Percentiles rank a stretch among this genome's conserved stretches.
phyloP scores from a whole-genome alignment of 2,329 filamentous ascomycete species.

The Colletotrichum endophyticum region DNA sequence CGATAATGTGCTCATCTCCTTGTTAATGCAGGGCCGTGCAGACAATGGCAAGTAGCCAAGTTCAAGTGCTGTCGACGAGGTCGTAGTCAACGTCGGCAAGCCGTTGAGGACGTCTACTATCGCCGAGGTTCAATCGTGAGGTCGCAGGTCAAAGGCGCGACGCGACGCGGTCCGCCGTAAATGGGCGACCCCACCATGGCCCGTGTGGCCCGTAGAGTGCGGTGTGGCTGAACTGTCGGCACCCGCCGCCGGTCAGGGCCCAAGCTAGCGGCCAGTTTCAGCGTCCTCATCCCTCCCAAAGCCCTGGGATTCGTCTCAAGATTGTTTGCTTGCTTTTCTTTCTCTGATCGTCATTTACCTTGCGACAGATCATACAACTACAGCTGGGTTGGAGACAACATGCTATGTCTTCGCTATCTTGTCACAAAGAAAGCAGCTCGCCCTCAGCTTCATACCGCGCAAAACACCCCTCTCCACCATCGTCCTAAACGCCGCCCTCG shows the following conservation, averaged over 20 bases:
- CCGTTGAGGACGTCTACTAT: not conserved
- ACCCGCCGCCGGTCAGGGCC: not conserved
- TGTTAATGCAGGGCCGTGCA: not conserved
- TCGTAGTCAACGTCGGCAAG: not conserved
- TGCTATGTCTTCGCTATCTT: not conserved
- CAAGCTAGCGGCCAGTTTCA: not conserved
- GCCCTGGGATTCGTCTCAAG: not conserved
- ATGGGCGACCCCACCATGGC: not conserved
- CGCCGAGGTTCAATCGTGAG: constrained; percentile 2
- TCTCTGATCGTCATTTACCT: not conserved
- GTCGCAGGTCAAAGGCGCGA: constrained; percentile 11
- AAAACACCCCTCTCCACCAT: not conserved
- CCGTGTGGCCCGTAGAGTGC: not conserved
- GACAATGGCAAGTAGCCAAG: not conserved
- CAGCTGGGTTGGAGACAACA: not conserved
- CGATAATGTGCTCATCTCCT: not conserved
- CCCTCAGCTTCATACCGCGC: not conserved
- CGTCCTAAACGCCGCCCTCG: not conserved
- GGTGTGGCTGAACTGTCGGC: not conserved
- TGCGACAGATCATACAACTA: not conserved
- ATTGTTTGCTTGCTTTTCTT: not conserved
- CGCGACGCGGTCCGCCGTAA: constrained; percentile 14
- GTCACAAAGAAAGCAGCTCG: not conserved
- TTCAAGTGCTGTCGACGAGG: not conserved
- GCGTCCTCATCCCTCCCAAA: not conserved